These are phyloP conservation scores for Euphrasia arctica DNA, from an alignment of 305 asterid genomes.

Conservation along the genomic window DNA sequence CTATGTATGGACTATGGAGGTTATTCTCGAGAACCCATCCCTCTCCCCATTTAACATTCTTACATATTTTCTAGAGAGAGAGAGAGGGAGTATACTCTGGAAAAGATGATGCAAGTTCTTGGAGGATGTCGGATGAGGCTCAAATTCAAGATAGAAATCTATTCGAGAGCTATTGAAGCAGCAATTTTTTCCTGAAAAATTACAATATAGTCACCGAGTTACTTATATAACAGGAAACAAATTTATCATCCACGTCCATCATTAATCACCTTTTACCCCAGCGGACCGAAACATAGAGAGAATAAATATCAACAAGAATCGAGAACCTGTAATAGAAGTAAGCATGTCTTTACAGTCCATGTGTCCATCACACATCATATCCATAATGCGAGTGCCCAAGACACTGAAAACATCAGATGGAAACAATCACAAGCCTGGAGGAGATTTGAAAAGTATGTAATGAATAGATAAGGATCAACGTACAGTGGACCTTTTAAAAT, in stretches of 20 bases:
- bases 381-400: constrained; percentile 58
- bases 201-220: constrained; percentile 18
- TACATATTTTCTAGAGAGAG: neutral
- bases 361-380: constrained; percentile 81
- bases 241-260: neutral
- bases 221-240: neutral
- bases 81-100: constrained; percentile 61
- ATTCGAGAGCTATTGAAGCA: constrained; percentile 88
- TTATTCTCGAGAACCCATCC: neutral
- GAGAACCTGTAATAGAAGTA: constrained; percentile 71
- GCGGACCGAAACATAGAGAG: constrained; percentile 3
- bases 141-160: constrained; percentile 72
- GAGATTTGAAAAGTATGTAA: constrained; percentile 18
- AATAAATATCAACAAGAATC: constrained; percentile 20
- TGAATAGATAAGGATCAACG: constrained; percentile 20
- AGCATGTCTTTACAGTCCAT: constrained; percentile 68
- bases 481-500: constrained; percentile 70
- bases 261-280: neutral
- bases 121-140: constrained; percentile 90
- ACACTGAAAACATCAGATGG: constrained; percentile 40
- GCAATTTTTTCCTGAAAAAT: constrained; percentile 78
- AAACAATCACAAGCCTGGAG: constrained; percentile 25
- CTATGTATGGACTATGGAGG: neutral
- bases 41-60: no score
- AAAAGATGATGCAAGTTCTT: constrained; percentile 90